Conservation (phyloP, 1,284 basidiomycete genomes). For the Pseudozyma sp. region DNA sequence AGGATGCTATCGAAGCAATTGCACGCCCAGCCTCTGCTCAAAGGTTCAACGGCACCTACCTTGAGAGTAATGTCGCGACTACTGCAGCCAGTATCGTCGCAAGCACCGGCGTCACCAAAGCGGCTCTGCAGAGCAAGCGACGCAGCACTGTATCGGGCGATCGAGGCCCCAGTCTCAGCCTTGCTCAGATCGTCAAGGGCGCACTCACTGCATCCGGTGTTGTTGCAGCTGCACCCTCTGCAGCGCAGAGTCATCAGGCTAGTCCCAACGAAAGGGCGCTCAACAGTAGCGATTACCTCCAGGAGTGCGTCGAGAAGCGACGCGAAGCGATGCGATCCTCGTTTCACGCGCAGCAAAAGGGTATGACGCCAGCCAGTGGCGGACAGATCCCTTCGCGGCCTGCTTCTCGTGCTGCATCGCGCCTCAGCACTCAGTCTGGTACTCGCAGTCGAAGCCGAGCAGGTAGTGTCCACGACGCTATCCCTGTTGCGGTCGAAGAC, state of each 20-base stretch:
- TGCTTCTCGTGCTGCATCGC: slow-evolving; percentile 42
- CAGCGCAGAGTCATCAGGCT: slow-evolving; percentile 24
- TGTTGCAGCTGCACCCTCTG: slow-evolving; percentile 23
- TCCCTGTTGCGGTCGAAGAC: slow-evolving; percentile 60
- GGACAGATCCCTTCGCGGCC: slow-evolving; percentile 21
- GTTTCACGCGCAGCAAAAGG: slow-evolving; percentile 55
- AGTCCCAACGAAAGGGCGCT: slow-evolving; percentile 34
- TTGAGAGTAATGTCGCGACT: slow-evolving; percentile 32
- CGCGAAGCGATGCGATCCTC: slow-evolving; percentile 55
- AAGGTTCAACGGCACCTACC: slow-evolving; percentile 27
- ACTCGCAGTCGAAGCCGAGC: slow-evolving; percentile 50
- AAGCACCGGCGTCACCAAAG: slow-evolving; percentile 34
- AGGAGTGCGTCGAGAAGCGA: slow-evolving; percentile 49
- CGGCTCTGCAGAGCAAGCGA: slow-evolving; percentile 48
- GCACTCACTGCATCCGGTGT: slow-evolving; percentile 45
- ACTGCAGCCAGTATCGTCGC: slow-evolving; percentile 37
- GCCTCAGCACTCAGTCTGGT: slow-evolving; percentile 51
- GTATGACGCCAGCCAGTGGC: slow-evolving; percentile 25
- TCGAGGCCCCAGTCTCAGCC: slow-evolving; percentile 38
- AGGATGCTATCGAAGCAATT: slow-evolving; percentile 27
- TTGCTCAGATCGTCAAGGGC: slow-evolving; percentile 50
- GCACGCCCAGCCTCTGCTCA: slow-evolving; percentile 42
- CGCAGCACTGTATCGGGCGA: slow-evolving; percentile 51
- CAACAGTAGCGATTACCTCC: slow-evolving; percentile 39
- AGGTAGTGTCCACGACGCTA: slow-evolving; percentile 62